These are phyloP conservation scores for Rhizopus delemar DNA, from an alignment of 371 early-diverging fungal species.

Conservation along the genomic window DNA sequence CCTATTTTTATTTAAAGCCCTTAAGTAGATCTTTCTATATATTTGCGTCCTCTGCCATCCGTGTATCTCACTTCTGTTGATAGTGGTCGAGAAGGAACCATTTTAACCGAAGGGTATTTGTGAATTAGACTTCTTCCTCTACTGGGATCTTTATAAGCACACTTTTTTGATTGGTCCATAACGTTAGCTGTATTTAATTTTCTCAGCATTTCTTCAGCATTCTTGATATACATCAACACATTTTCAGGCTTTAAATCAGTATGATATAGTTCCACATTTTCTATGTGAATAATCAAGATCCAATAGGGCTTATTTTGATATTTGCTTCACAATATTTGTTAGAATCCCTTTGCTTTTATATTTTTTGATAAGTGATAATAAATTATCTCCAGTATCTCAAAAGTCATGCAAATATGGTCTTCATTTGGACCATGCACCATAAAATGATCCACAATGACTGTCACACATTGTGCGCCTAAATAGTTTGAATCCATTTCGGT, in stretches of 20 bases:
- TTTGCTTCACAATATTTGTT: conserved; percentile 80
- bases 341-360: conserved; percentile 87
- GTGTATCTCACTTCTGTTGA: conserved; percentile 13
- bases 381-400: conserved; percentile 96
- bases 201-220: conserved; percentile 71
- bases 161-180: not conserved
- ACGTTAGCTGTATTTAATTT: conserved; percentile 10
- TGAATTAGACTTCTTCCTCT: conserved; percentile 38
- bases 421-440: conserved; percentile 89
- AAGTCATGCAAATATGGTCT: conserved; percentile 93
- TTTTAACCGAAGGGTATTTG: conserved; percentile 31
- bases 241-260: conserved; percentile 99
- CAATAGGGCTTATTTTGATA: conserved; percentile 83
- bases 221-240: conserved; percentile 87
- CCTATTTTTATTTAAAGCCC: too few relatives aligned
- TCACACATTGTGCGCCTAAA: conserved; percentile 68
- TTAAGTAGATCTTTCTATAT: not conserved
- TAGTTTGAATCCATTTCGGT: conserved; percentile 65
- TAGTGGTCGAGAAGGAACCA: conserved; percentile 43
- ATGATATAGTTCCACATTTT: conserved; percentile 95
- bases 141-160: conserved; percentile 12
- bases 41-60: not conserved
- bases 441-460: conserved; percentile 88
- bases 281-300: conserved; percentile 93
- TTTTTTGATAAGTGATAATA: conserved; percentile 80